These are phyloP conservation scores for Leccinellum albellum DNA, from an alignment of 768 basidiomycete species.

Conservation along the genomic window DNA sequence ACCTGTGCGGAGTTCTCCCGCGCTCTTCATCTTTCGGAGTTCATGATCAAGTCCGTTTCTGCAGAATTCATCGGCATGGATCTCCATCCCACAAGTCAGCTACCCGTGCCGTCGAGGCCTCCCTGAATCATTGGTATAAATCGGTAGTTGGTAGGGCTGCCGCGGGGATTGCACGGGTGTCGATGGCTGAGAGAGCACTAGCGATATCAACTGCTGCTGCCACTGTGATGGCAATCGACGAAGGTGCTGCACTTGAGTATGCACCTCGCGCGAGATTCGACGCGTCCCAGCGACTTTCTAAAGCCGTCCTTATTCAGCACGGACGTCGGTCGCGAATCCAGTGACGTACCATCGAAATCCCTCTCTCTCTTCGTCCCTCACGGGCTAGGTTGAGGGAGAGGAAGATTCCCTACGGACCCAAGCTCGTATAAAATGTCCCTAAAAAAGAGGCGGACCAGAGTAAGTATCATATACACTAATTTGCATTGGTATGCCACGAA, in stretches of 20 bases:
- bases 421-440: slow-evolving; percentile 76
- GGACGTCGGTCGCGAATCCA: slow-evolving; percentile 4
- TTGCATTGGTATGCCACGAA: slow-evolving; percentile 21
- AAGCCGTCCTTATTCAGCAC: slow-evolving; percentile 10
- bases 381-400: slow-evolving; percentile 54
- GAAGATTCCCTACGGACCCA: slow-evolving; percentile 66
- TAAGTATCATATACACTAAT: background rate
- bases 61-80: slow-evolving; percentile 2
- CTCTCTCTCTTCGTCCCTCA: slow-evolving; percentile 60
- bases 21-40: slow-evolving; percentile 82
- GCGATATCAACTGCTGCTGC: background rate
- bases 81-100: slow-evolving; percentile 8
- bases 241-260: slow-evolving; percentile 11
- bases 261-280: slow-evolving; percentile 31
- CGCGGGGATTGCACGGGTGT: background rate
- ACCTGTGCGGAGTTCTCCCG: slow-evolving; percentile 63
- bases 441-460: background rate
- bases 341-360: slow-evolving; percentile 47
- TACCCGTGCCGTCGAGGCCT: slow-evolving; percentile 45
- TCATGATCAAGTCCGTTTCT: slow-evolving; percentile 52
- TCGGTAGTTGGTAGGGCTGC: slow-evolving; percentile 40
- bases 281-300: slow-evolving; percentile 33
- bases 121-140: slow-evolving; percentile 57
- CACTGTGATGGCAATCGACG: slow-evolving; percentile 1
- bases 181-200: background rate